A percentile compares a stretch with the other conserved stretches of the same genome.
These are phyloP conservation scores for Penicillium malachiteum DNA, from an alignment of 495 filamentous ascomycete species.

Conservation along the genomic window DNA sequence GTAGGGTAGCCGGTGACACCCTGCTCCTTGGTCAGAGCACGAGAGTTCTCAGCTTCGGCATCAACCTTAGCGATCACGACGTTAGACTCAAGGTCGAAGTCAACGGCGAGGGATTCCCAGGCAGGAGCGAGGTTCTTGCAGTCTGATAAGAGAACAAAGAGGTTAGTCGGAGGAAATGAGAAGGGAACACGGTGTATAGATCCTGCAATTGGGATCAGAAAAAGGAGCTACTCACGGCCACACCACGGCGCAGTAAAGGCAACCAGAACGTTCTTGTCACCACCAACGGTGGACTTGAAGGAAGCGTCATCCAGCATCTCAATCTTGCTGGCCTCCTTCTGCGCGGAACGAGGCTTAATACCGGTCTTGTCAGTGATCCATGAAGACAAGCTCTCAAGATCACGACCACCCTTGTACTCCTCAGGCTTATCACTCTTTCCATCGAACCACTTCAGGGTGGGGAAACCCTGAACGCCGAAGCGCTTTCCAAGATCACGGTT, in stretches of 20 bases:
- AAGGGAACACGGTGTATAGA: neutral
- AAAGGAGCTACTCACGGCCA: constrained; percentile 69
- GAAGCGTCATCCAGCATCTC: constrained; percentile 74
- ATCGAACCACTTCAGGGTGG: constrained; percentile 97
- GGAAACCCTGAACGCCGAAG: constrained; percentile 91
- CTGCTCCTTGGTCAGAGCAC: constrained; percentile 71
- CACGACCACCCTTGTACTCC: constrained; percentile 83
- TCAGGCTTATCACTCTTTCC: constrained; percentile 86
- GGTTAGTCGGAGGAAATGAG: constrained; percentile 21
- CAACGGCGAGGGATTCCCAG: constrained; percentile 84
- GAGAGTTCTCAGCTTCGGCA: constrained; percentile 81
- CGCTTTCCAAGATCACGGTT: constrained; percentile 78
- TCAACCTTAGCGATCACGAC: constrained; percentile 94
- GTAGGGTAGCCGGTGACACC: constrained; percentile 87
- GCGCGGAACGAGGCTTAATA: constrained; percentile 68
- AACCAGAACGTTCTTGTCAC: constrained; percentile 87
- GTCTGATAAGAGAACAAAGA: constrained; percentile 54
- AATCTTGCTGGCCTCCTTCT: constrained; percentile 69
- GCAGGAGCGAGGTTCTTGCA: constrained; percentile 91
- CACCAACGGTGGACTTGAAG: constrained; percentile 76
- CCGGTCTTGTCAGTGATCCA: constrained; percentile 92
- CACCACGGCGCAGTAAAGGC: constrained; percentile 98
- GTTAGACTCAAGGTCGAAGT: constrained; percentile 72
- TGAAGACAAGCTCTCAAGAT: constrained; percentile 76
- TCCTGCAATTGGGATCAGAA: neutral